Conservation (phyloP, 345 rosid genomes). For the Eucalyptus curtisii region DNA sequence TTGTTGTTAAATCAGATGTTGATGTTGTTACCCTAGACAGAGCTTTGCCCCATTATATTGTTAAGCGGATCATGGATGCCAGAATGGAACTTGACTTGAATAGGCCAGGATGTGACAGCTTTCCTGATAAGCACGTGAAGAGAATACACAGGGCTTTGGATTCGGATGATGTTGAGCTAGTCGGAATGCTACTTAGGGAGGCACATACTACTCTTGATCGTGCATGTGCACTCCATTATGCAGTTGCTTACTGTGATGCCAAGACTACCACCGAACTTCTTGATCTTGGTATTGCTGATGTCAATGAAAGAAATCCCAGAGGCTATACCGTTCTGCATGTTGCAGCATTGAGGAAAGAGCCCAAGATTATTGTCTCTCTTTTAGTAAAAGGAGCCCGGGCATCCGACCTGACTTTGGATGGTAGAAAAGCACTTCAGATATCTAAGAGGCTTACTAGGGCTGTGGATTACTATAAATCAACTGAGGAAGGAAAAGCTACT, state of each 20-base stretch:
- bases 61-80: constrained; percentile 29
- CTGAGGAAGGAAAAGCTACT: constrained; percentile 51
- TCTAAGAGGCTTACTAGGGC: constrained; percentile 54
- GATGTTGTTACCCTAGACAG: constrained; percentile 51
- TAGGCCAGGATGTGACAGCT: constrained; percentile 6
- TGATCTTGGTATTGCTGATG: constrained; percentile 64
- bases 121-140: constrained; percentile 44
- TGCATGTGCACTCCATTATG: constrained; percentile 68
- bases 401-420: constrained; percentile 51
- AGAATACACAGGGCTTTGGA: constrained; percentile 71
- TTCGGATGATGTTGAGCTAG: constrained; percentile 80
- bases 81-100: constrained; percentile 27
- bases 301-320: constrained; percentile 39
- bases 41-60: constrained; percentile 39
- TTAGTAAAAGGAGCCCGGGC: constrained; percentile 71
- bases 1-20: constrained; percentile 42
- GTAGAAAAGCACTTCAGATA: constrained; percentile 67
- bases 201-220: constrained; percentile 57
- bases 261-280: constrained; percentile 70
- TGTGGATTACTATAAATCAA: constrained; percentile 27
- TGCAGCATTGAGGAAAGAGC: constrained; percentile 78
- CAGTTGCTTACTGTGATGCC: constrained; percentile 67
- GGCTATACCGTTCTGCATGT: constrained; percentile 73
- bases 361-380: constrained; percentile 59
- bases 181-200: constrained; percentile 65